Base-by-base conservation (phyloP, 768 basidiomycete species). In the Boletus pseudopeckii region DNA sequence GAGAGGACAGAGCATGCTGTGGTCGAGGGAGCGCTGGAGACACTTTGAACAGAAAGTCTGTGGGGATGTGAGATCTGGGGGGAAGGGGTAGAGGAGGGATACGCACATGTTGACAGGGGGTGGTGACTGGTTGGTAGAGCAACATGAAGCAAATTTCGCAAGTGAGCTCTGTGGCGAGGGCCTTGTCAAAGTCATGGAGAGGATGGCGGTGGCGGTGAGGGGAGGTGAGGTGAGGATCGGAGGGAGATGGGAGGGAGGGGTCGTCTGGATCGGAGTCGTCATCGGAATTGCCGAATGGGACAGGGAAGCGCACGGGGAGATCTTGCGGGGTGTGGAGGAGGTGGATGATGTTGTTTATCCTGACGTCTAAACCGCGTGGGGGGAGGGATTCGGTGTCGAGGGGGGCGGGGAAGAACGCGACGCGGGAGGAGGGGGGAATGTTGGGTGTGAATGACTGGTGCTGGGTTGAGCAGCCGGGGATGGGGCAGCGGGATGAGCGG, bases 81-180 rank as follows among this genome's bases (percentile, higher is more conserved):
- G 59, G 50, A 49, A 45, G 40, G 43, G 34, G 50, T n/a, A n/a
- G 52, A 17, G 36, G 44, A 45, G 48, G 50, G 33, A 34, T 53
- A 78, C 86, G 64, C 65, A 90, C 92, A 73, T 98, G 96, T 70
- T 98, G 95, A 71, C 96, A 98, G 13, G 92, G 90, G 4, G 95
- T 90, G 15, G 96, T 98, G 47, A 94, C 78, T 6, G 96, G 94
- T 58, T 91, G 84, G 72, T 85, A 84, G 59, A 94, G 76, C 37
- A 97, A 73, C 65, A 80, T 79, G 65, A 89, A 89, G 72, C 96
- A 98, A 33, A 98, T 94, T 69, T 94, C 90, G 70, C 96, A 98
- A 18, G 83, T 86, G 50, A 96, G 77, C 60, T 94, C 88, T 11
- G 78, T 62, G 13, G 48, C n/a, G 48, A 89, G 76, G 26, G 83